Percentiles rank a stretch among this genome's conserved stretches.
Evolutionary conservation across 2,329 filamentous ascomycete genomes (phyloP).

Genomic region (Xenoacremonium recifei): DNA sequence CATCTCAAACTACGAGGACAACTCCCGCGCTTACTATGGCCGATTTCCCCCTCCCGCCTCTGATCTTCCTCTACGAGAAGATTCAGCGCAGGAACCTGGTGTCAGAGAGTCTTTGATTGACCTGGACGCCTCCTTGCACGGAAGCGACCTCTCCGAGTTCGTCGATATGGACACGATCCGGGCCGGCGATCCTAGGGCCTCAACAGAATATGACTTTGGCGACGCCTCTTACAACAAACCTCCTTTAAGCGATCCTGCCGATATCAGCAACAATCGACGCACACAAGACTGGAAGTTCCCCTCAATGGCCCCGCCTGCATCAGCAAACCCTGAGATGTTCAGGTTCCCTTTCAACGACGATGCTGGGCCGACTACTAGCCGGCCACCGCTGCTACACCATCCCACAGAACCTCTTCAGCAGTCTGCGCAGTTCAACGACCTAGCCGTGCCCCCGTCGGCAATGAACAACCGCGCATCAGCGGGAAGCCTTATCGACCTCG

Average conservation of each 20-base stretch:
- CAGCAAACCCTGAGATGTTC: constrained; percentile 52
- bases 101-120: constrained; percentile 66
- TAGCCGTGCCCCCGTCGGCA: constrained; percentile 33
- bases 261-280: constrained; percentile 49
- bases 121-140: constrained; percentile 58
- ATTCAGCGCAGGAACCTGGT: constrained; percentile 46
- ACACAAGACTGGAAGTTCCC: constrained; percentile 61
- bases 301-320: constrained; percentile 48
- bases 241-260: constrained; percentile 57
- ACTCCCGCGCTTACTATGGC: constrained; percentile 60
- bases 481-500: constrained; percentile 52
- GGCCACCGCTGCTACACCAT: constrained; percentile 49
- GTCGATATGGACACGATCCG: constrained; percentile 61
- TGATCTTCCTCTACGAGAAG: constrained; percentile 59
- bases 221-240: constrained; percentile 45
- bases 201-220: constrained; percentile 50
- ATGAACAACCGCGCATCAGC: constrained; percentile 41
- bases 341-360: constrained; percentile 46
- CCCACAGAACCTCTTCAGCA: constrained; percentile 49
- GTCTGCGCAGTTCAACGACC: constrained; percentile 41
- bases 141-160: constrained; percentile 55
- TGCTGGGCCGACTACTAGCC: constrained; percentile 27
- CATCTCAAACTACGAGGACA: constrained; percentile 62
- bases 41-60: constrained; percentile 37
- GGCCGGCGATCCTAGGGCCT: constrained; percentile 44